Evolutionary conservation across 1,284 basidiomycete genomes (phyloP).

Genomic region (Fistulina hepatica): DNA sequence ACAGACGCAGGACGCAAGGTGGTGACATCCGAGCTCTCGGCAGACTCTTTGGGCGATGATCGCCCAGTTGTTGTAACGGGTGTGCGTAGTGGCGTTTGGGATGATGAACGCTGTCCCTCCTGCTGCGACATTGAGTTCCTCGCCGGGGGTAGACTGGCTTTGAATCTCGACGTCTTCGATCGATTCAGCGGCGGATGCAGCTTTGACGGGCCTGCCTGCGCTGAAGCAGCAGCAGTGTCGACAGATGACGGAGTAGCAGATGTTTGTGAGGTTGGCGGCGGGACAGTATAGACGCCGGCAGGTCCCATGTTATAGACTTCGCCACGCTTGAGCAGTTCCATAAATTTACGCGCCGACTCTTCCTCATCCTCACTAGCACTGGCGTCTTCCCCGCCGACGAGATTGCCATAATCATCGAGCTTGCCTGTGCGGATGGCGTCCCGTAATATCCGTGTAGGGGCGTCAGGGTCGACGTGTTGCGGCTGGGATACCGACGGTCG

Average conservation of each 20-base stretch:
- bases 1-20: constrained; percentile 11
- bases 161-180: constrained; percentile 28
- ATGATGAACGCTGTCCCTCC: constrained; percentile 6
- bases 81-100: constrained; percentile 16
- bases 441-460: constrained; percentile 41
- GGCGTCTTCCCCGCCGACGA: constrained; percentile 47
- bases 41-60: constrained; percentile 26
- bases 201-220: constrained; percentile 4
- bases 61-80: constrained; percentile 19
- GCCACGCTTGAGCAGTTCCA: constrained; percentile 46
- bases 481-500: constrained; percentile 21
- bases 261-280: constrained; percentile 17
- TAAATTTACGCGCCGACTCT: constrained; percentile 37
- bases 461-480: constrained; percentile 39
- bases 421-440: constrained; percentile 51
- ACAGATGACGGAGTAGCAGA: constrained; percentile 14
- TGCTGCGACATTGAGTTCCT: constrained; percentile 16
- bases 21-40: constrained; percentile 3
- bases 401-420: constrained; percentile 37
- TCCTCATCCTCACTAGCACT: constrained; percentile 49
- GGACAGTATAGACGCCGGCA: constrained; percentile 21
- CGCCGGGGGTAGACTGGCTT: too few species aligned
- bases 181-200: constrained; percentile 1
- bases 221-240: constrained; percentile 7
- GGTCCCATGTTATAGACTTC: constrained; percentile 50